Conservation (phyloP, 2,329 filamentous ascomycete species). For the Colletotrichum neosansevieriae region DNA sequence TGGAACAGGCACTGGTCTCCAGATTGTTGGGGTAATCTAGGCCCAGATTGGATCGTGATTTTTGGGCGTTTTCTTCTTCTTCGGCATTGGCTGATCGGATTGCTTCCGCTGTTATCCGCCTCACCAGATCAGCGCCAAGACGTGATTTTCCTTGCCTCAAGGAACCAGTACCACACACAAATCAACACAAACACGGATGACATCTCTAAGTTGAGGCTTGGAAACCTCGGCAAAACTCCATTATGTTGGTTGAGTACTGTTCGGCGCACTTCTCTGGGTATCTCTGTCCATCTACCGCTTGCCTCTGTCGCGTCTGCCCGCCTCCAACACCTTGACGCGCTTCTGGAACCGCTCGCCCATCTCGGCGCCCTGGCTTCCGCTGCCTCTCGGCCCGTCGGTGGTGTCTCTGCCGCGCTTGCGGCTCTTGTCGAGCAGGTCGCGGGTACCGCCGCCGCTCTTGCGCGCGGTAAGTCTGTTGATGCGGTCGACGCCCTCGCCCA, state of each 20-base stretch:
- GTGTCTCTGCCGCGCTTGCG: slow-evolving; percentile 81
- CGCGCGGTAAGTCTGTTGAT: slow-evolving; percentile 85
- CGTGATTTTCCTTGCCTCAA: not conserved
- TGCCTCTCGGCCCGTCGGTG: slow-evolving; percentile 75
- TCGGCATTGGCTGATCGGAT: slow-evolving; percentile 16
- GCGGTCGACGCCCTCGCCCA: slow-evolving; percentile 87
- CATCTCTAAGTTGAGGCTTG: not conserved
- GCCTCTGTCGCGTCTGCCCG: slow-evolving; percentile 58
- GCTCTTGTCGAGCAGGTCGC: slow-evolving; percentile 81
- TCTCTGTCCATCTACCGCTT: slow-evolving; percentile 50
- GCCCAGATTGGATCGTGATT: slow-evolving; percentile 5
- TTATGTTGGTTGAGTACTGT: not conserved
- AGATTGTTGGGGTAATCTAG: slow-evolving; percentile 3
- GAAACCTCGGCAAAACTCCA: slow-evolving; percentile 18
- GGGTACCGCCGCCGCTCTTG: slow-evolving; percentile 68
- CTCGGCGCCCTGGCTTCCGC: slow-evolving; percentile 64
- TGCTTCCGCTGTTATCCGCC: not conserved
- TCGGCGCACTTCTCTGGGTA: slow-evolving; percentile 16
- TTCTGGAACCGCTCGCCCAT: slow-evolving; percentile 83
- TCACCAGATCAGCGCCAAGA: not conserved
- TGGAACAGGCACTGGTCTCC: not conserved
- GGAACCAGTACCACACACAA: not conserved
- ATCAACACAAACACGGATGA: not conserved
- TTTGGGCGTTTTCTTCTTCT: not conserved
- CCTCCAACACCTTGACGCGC: slow-evolving; percentile 69